These are phyloP conservation scores for Pleurotus sapidus DNA, from an alignment of 768 basidiomycete species.

Conservation along the genomic window DNA sequence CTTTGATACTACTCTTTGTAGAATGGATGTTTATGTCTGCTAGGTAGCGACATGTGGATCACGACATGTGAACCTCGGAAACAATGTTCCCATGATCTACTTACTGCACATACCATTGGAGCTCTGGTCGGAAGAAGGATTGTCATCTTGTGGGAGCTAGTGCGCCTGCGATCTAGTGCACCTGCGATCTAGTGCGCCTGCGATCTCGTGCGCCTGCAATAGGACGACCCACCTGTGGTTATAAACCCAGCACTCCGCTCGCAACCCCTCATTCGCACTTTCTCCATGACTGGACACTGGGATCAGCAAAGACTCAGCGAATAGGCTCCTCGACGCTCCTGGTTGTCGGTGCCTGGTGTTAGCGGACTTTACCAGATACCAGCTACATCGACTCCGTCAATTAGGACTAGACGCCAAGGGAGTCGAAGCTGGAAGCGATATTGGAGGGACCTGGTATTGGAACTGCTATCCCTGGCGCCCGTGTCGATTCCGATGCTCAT, in stretches of 20 bases:
- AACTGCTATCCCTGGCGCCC: conserved; percentile 6
- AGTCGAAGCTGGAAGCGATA: conserved; percentile 11
- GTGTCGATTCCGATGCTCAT: conserved; percentile 6
- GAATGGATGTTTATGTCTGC: too few species aligned
- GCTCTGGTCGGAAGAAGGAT: background rate
- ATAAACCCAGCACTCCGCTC: background rate
- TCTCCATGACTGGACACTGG: background rate
- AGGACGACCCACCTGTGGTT: background rate
- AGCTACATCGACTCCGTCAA: background rate
- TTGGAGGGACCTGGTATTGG: conserved; percentile 11
- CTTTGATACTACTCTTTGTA: too few species aligned
- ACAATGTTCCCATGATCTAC: background rate
- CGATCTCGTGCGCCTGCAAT: too few species aligned
- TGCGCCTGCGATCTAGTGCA: too few species aligned
- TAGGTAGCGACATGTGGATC: too few species aligned
- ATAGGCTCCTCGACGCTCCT: background rate
- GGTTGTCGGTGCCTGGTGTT: conserved; percentile 5
- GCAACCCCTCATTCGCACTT: background rate
- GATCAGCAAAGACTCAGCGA: background rate
- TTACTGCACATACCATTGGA: background rate
- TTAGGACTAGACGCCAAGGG: background rate
- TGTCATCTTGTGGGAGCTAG: too few species aligned
- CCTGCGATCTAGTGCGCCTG: too few species aligned
- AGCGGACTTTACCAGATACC: background rate
- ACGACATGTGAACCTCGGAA: background rate